Percentiles rank a stretch among this genome's conserved stretches.
phyloP scores from a whole-genome alignment of 371 early-diverging fungal genomes.

The Funneliformis caledonium region DNA sequence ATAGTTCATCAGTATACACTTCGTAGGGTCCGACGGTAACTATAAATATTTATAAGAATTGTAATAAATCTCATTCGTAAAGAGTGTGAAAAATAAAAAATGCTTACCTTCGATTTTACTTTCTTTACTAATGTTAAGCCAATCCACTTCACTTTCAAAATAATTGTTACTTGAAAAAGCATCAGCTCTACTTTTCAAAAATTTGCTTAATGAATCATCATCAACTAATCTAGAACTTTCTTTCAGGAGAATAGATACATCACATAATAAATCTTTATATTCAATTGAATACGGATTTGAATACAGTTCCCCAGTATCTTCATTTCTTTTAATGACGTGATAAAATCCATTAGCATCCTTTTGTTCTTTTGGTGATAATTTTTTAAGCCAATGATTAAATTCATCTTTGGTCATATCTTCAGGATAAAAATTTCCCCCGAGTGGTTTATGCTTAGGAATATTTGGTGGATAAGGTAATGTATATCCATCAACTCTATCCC shows the following conservation, averaged over 20 bases:
- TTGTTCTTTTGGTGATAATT: constrained; percentile 55
- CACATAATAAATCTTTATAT: constrained; percentile 66
- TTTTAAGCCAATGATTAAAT: constrained; percentile 63
- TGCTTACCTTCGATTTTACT: constrained; percentile 49
- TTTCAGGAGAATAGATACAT: constrained; percentile 60
- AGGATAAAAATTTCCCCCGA: constrained; percentile 76
- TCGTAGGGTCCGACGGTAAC: constrained; percentile 83
- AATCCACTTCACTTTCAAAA: constrained; percentile 71
- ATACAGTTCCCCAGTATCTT: constrained; percentile 47
- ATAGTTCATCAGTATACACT: constrained; percentile 76
- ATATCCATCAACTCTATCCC: constrained; percentile 62
- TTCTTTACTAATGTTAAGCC: constrained; percentile 69
- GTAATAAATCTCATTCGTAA: background rate
- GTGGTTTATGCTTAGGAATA: constrained; percentile 66
- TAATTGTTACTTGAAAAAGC: constrained; percentile 72
- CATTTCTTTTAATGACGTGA: constrained; percentile 59
- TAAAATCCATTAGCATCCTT: constrained; percentile 73
- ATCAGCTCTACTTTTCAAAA: constrained; percentile 64
- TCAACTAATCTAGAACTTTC: constrained; percentile 68
- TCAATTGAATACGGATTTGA: constrained; percentile 63
- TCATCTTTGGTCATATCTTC: constrained; percentile 76
- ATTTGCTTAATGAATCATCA: constrained; percentile 60
- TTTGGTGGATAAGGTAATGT: constrained; percentile 42
- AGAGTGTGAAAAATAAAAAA: background rate
- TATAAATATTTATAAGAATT: constrained; percentile 50